These are phyloP conservation scores for Colletotrichum sp. DNA, from an alignment of 2,329 filamentous ascomycete genomes.

Conservation along the genomic window DNA sequence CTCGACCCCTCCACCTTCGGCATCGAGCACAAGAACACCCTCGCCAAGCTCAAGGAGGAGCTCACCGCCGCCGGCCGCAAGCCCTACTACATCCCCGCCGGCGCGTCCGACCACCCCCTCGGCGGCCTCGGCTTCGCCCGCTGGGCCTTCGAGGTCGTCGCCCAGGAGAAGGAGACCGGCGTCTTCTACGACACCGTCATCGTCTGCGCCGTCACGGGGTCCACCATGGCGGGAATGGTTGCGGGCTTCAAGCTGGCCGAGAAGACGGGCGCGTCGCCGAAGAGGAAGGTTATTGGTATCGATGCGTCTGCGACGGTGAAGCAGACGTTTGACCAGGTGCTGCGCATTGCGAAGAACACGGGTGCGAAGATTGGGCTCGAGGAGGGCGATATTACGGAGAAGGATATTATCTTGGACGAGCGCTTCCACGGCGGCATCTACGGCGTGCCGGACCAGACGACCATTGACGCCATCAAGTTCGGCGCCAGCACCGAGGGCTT, in stretches of 20 bases:
- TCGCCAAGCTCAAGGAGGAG: constrained; percentile 58
- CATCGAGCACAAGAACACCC: constrained; percentile 71
- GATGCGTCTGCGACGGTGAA: constrained; percentile 51
- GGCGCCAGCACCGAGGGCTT: constrained; percentile 73
- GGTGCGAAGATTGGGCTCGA: constrained; percentile 66
- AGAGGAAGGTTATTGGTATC: constrained; percentile 41
- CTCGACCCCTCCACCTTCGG: constrained; percentile 67
- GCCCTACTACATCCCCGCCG: constrained; percentile 76
- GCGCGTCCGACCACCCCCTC: constrained; percentile 72
- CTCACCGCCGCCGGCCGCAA: constrained; percentile 58
- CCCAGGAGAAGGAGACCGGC: constrained; percentile 65
- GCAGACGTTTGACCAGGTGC: constrained; percentile 68
- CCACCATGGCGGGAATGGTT: constrained; percentile 74
- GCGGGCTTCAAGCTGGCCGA: constrained; percentile 73
- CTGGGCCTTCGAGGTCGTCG: constrained; percentile 72
- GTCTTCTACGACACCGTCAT: constrained; percentile 72
- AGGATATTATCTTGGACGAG: constrained; percentile 67
- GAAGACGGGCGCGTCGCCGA: constrained; percentile 40
- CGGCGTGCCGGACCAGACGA: constrained; percentile 69
- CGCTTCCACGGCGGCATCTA: constrained; percentile 72
- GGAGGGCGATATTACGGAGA: constrained; percentile 63
- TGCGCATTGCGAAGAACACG: constrained; percentile 70
- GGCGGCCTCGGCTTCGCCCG: constrained; percentile 74
- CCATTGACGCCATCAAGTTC: constrained; percentile 72
- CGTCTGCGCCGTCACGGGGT: constrained; percentile 75